Conservation (phyloP, 2,329 filamentous ascomycete genomes). For the Alternaria incomplexa region DNA sequence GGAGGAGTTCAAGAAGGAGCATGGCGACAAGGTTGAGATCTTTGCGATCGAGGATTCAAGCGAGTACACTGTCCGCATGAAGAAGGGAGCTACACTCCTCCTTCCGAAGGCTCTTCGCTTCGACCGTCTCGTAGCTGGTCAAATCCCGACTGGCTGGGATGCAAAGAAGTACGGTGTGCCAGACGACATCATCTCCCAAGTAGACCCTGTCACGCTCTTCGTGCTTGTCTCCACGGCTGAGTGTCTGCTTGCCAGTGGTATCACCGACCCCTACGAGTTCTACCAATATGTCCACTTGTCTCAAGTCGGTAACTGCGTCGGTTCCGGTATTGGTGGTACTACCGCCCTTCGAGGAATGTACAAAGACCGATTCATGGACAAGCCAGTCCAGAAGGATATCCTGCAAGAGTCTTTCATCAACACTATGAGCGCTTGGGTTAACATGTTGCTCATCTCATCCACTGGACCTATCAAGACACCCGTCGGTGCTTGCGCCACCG, state of each 20-base stretch:
- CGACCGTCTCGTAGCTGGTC: slow-evolving; percentile 94
- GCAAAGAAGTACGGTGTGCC: slow-evolving; percentile 95
- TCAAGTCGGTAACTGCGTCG: slow-evolving; percentile 96
- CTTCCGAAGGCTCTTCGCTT: slow-evolving; percentile 98
- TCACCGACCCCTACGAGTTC: slow-evolving; percentile 99
- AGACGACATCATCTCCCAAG: slow-evolving; percentile 96
- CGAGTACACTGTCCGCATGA: slow-evolving; percentile 91
- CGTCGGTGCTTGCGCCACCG: slow-evolving; percentile 95
- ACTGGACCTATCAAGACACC: slow-evolving; percentile 99
- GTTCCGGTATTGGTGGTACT: slow-evolving; percentile 97
- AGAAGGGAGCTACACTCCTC: slow-evolving; percentile 92
- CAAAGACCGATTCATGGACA: slow-evolving; percentile 95
- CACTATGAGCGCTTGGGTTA: slow-evolving; percentile 99
- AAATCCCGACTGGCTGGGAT: slow-evolving; percentile 97
- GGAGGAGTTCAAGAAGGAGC: slow-evolving; percentile 95
- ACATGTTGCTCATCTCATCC: slow-evolving; percentile 97
- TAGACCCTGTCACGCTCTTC: slow-evolving; percentile 94
- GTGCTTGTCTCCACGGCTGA: slow-evolving; percentile 94
- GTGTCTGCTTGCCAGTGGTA: slow-evolving; percentile 87
- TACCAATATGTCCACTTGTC: slow-evolving; percentile 99
- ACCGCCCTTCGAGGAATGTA: slow-evolving; percentile 95
- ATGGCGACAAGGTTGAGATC: slow-evolving; percentile 96
- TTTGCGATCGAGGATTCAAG: slow-evolving; percentile 94
- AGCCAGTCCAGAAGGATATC: slow-evolving; percentile 97
- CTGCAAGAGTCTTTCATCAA: slow-evolving; percentile 99